Base-by-base conservation (phyloP, 75 land plant genomes). In the Gnetum montanum region DNA sequence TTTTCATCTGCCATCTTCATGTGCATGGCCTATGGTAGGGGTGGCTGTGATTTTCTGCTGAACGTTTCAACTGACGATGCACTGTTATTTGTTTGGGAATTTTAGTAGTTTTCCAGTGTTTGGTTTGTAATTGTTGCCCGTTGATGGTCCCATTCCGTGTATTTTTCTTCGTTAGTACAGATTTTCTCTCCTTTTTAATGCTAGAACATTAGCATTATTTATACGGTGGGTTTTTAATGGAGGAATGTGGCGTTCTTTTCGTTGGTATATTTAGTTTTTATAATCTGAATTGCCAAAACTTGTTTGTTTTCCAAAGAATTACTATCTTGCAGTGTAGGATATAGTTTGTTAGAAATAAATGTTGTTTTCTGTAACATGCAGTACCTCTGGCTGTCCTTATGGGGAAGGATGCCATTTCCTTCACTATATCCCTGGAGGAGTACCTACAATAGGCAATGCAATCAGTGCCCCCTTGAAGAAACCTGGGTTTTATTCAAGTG, bases 371-470 rank as follows among this genome's bases (percentile, higher is more conserved):
- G 11, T 66, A 34, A 33, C 57, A 30, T 68, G 72, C 90, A 91
- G 97, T 58, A 81, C 85, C 56, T 68, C 93, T 56, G 97, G 97
- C 4, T 91, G 97, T 58, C 97, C 94, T 5, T 91, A 88, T 72
- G 94, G 97, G 29, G 97, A 91, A 47, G 69, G 83, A 12, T 91
- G 97, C 59, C 88, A 91, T 48, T 91, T 91, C 61, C 58, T 75
- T 34, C 97, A 91, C 38, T 84, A 72, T 59, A 84, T 91, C 38
- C 97, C 85, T 46, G 93, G 93, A 19, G 94, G 97, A 16, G 16
- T 68, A 45, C 59, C 63, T 38, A 61, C 77, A 47, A 31, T 59
- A 31, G 62, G 34, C 37, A 40, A 36, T 31, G 44, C 56, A 28
- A 29, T 33, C 19, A 63, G 49, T 53, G 22, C 66, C 18, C 49